Conservation (phyloP, 208 protist species). For the Hexamita inflata region DNA sequence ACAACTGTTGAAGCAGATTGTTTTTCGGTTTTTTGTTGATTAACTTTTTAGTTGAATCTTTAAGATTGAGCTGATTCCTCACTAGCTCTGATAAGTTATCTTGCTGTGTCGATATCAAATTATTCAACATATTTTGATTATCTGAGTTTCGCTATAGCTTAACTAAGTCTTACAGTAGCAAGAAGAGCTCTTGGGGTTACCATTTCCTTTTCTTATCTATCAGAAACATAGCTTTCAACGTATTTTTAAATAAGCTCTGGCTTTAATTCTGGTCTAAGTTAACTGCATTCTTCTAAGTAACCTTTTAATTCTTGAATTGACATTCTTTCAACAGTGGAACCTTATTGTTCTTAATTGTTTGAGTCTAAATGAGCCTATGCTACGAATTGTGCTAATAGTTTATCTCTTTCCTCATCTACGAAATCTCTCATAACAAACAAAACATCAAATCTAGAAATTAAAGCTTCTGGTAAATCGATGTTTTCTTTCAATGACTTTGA, state of each 20-base stretch:
- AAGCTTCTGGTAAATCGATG: constrained; percentile 86
- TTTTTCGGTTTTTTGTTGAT: not conserved
- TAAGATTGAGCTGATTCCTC: not conserved
- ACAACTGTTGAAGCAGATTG: not conserved
- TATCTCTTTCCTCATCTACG: constrained; percentile 31
- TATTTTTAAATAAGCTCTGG: not conserved
- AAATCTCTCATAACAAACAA: constrained; percentile 32
- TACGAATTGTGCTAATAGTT: not conserved
- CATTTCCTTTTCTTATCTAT: constrained; percentile 14
- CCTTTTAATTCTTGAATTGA: not conserved
- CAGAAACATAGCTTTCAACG: not conserved
- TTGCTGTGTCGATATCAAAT: not conserved
- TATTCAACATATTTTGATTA: not conserved
- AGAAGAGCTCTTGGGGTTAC: constrained; percentile 12
- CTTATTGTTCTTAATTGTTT: not conserved
- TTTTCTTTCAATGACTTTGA: constrained; percentile 57
- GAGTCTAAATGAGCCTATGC: not conserved
- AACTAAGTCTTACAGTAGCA: not conserved
- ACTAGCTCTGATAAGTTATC: not conserved
- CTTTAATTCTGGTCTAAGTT: not conserved
- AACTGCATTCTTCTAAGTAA: not conserved
- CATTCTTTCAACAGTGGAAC: not conserved
- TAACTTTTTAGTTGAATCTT: not conserved
- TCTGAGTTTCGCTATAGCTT: constrained; percentile 21
- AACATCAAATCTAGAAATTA: constrained; percentile 72